phyloP scores from a whole-genome alignment of 2,329 filamentous ascomycete genomes.

The Cordyceps militaris region DNA sequence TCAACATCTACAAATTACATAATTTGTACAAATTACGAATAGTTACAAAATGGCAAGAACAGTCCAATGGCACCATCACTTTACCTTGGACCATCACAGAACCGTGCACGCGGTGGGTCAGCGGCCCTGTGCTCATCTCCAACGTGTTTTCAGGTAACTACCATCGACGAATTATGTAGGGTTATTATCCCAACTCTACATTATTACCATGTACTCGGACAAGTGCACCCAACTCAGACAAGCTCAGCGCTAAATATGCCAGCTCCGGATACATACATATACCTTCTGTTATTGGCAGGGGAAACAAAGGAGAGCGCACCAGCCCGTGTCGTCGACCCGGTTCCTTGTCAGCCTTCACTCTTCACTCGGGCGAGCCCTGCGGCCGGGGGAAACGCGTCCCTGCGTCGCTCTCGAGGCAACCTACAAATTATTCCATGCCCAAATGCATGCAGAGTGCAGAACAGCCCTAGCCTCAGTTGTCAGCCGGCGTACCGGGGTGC shows the following conservation, averaged over 20 bases:
- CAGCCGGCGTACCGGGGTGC: background rate
- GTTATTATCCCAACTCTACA: background rate
- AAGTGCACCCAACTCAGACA: background rate
- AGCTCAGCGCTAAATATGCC: background rate
- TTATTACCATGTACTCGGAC: background rate
- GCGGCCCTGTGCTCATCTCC: constrained; percentile 5
- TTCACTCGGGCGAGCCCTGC: background rate
- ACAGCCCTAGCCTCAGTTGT: background rate
- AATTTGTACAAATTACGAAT: background rate
- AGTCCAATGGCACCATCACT: background rate
- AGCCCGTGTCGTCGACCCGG: background rate
- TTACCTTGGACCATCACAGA: background rate
- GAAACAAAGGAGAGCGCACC: background rate
- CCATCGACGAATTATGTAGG: too few species aligned
- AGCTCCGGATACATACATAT: background rate
- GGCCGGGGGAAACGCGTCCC: background rate
- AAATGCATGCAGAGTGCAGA: background rate
- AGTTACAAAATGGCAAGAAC: background rate
- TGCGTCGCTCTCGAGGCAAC: background rate
- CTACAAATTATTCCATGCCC: too few species aligned
- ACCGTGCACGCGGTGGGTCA: background rate
- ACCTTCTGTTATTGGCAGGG: background rate
- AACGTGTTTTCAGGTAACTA: constrained; percentile 3
- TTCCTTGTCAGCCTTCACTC: background rate
- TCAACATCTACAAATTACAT: background rate